Percentiles rank a stretch among this genome's conserved stretches.
Evolutionary conservation across 2,329 filamentous ascomycete species (phyloP).

Genomic region (Pseudogymnoascus destructans): DNA sequence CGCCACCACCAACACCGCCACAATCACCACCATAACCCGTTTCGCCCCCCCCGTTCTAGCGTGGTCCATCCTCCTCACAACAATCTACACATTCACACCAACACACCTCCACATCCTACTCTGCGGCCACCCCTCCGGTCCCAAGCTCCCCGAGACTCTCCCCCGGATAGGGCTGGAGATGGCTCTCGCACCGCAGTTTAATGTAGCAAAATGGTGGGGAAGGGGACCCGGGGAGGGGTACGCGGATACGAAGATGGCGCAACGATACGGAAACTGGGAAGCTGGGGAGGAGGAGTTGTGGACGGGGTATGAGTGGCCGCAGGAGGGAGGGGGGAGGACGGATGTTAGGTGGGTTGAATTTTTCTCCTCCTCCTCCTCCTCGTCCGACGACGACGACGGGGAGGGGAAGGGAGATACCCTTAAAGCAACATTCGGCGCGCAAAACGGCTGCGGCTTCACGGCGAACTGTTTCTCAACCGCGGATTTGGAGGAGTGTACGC

Average conservation of each 20-base stretch:
- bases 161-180: constrained; percentile 48
- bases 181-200: constrained; percentile 29
- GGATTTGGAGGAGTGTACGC: constrained; percentile 40
- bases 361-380: neutral
- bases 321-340: constrained; percentile 52
- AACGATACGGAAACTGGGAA: constrained; percentile 41
- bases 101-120: constrained; percentile 38
- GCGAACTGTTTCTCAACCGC: constrained; percentile 40
- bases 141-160: constrained; percentile 40
- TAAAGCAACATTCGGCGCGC: constrained; percentile 33
- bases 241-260: constrained; percentile 49
- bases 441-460: constrained; percentile 41
- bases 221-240: constrained; percentile 55
- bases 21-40: constrained; percentile 35
- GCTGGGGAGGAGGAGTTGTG: constrained; percentile 35
- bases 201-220: constrained; percentile 46
- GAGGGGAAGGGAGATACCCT: constrained; percentile 25
- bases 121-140: constrained; percentile 34
- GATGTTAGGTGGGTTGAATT: constrained; percentile 49
- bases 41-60: constrained; percentile 50
- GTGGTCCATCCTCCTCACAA: constrained; percentile 41
- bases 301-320: constrained; percentile 52
- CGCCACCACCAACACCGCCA: constrained; percentile 17
- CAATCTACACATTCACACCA: constrained; percentile 42
- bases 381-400: neutral